Conservation (phyloP, 768 basidiomycete species). For the Calocybe cyanea region DNA sequence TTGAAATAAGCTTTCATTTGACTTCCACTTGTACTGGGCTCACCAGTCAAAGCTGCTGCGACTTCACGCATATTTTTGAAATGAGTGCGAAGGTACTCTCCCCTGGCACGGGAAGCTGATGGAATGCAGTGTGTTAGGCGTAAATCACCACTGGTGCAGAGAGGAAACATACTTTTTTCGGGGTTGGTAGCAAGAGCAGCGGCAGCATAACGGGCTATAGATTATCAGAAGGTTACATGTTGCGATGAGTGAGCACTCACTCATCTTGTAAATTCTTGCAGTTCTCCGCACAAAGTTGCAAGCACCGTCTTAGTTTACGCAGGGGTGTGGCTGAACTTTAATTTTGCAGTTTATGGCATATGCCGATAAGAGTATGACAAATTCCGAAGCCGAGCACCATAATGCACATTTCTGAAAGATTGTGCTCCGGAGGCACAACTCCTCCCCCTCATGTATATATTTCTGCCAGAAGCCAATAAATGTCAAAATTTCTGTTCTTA, state of each 20-base stretch:
- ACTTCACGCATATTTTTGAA: conserved; percentile 99
- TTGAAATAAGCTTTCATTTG: conserved; percentile 6
- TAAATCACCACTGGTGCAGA: not conserved
- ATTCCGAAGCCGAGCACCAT: too few species aligned
- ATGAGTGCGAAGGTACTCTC: conserved; percentile 97
- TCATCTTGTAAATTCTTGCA: conserved; percentile 61
- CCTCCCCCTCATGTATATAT: too few species aligned
- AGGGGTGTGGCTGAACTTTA: conserved; percentile 43
- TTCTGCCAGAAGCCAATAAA: too few species aligned
- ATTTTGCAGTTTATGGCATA: conserved; percentile 30
- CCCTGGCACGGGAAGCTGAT: conserved; percentile 85
- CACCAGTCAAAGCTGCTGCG: conserved; percentile 88
- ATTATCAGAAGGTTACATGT: conserved; percentile 16
- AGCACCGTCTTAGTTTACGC: conserved; percentile 17
- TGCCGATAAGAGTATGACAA: too few species aligned
- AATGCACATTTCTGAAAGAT: too few species aligned
- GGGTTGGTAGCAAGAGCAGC: conserved; percentile 86
- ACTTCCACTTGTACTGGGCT: conserved; percentile 20
- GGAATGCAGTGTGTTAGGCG: conserved; percentile 17
- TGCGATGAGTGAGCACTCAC: conserved; percentile 36
- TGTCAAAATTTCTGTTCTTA: too few species aligned
- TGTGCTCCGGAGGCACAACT: too few species aligned
- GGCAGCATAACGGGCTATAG: conserved; percentile 88
- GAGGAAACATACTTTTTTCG: conserved; percentile 79
- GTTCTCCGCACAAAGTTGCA: conserved; percentile 38